Evolutionary conservation across 176 grass and related monocot species (phyloP), one percentile per base, ranked within the genome.

Genomic region (Rhipidocladum racemiflorum): DNA sequence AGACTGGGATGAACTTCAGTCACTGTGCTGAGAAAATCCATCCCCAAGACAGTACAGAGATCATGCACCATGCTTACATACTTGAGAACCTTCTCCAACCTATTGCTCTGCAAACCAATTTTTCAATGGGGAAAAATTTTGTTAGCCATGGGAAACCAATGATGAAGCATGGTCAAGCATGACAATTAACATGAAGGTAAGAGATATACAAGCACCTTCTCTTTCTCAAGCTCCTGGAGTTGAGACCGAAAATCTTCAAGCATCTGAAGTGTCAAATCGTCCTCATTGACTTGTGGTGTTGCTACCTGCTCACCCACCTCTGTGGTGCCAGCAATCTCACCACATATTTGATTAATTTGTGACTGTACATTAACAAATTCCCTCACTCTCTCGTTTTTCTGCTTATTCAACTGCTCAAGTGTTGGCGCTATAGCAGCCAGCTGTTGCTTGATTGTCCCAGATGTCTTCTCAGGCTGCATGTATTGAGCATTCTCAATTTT

Each of bases 361-460:
- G 85, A 94, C 80, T 93, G 89, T 59, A 91, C 87, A 65, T 91
- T 77, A 50, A 85, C 61, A 78, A 99, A 99, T 43, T 99, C 97
- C 40, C 81, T 80, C 75, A 90, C 81, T 40, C 93, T 90, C 75
- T 99, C 91, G 17, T 95, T 90, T 76, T 96, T 96, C 85, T 99
- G 84, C 72, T 99, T 85, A 62, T 85, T 87, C 73, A 99, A 88
- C 50, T 93, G 80, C 80, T 99, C 92, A 59, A 99, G 85, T 18
- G 85, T 89, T 60, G 96, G 97, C 3, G 93, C 97, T 20, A 99
- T 90, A 61, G 91, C 93, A 82, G 85, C 89, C 48, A 99, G 70
- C 80, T 99, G 97, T 81, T 99, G 87, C 76, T 99, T 99, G 76
- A 99, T 99, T 73, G 97, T 99, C 43, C 93, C 97, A 7, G 72